A percentile compares a stretch with the other conserved stretches of the same genome.
phyloP scores from a whole-genome alignment of 1,284 basidiomycete genomes.

The Trichosporon ovoides region DNA sequence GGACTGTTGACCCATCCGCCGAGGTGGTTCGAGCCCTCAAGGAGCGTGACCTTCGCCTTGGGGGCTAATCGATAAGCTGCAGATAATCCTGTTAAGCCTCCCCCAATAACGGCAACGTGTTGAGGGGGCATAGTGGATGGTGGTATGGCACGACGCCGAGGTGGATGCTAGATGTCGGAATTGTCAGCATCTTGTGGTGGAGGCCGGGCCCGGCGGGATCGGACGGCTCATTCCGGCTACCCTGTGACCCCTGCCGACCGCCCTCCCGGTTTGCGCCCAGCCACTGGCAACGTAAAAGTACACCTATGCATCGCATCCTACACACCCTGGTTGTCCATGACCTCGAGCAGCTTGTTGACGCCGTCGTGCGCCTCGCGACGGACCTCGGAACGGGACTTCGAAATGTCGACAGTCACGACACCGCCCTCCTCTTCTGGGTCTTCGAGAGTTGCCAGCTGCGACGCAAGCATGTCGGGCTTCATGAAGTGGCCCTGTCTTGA shows the following conservation, averaged over 20 bases:
- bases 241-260: background rate
- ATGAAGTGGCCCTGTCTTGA: conserved; percentile 77
- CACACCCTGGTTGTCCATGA: conserved; percentile 18
- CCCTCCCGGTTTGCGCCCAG: too few species aligned
- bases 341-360: conserved; percentile 27
- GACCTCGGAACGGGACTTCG: conserved; percentile 59
- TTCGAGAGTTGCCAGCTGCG: conserved; percentile 78
- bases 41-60: conserved; percentile 8
- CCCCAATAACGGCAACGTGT: conserved; percentile 42
- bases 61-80: conserved; percentile 39
- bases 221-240: background rate
- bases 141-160: background rate
- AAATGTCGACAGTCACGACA: conserved; percentile 62
- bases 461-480: conserved; percentile 79
- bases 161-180: background rate
- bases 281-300: background rate
- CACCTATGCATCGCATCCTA: conserved; percentile 7
- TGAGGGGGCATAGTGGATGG: background rate
- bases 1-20: conserved; percentile 81
- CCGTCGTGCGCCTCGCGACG: conserved; percentile 48
- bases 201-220: background rate
- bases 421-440: conserved; percentile 63
- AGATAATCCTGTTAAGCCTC: conserved; percentile 45
- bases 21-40: conserved; percentile 5
- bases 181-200: background rate